Base-by-base conservation (phyloP, 2,329 filamentous ascomycete species). In the Alternaria infectoria region DNA sequence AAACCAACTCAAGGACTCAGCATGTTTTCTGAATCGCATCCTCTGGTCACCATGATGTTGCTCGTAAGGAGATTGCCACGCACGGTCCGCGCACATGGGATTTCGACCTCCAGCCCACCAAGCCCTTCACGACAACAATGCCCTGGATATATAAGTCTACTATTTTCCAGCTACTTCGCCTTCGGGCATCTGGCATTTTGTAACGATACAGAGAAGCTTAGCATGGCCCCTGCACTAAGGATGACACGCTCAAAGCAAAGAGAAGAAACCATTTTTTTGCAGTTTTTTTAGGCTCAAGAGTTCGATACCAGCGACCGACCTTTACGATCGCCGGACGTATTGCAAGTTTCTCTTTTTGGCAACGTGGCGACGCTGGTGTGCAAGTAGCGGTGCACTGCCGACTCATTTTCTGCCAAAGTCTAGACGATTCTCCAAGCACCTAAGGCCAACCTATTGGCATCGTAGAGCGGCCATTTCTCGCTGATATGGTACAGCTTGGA, bases 221-320 rank as follows among this genome's bases (percentile, higher is more conserved):
- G 73, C 73, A 85, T 85, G 81, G 82, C 82, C 81, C 87, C 86
- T 89, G 86, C 87, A 88, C 91, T 93, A 95, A 95, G 92, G 92
- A 94, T 94, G 92, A 93, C 91, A 93, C 11, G 49, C 46, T 52
- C 28, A 17, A 52, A 52, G n/a, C 49, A 52, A 30, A 52, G 49
- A 52, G 49, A 5, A 30, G 25, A 17, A 17, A 30, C 47, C 47
- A 21, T 51, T 30, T 51, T 51, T 32, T 17, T 26, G 21, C 12
- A n/a, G n/a, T 21, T 51, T 51, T 30, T 51, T 13, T 19, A 30
- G 47, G 47, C n/a, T 21, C 23, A 10, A 47, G 49, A 15, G 28
- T 52, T 36, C 47, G 25, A 51, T 17, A 40, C 36, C n/a, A 40
- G 15, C 36, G 15, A 17, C 36, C 36, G n/a, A 17, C 36, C 36